Base-by-base conservation (phyloP, 2,329 filamentous ascomycete genomes). In the Paraphaeosphaeria minitans region DNA sequence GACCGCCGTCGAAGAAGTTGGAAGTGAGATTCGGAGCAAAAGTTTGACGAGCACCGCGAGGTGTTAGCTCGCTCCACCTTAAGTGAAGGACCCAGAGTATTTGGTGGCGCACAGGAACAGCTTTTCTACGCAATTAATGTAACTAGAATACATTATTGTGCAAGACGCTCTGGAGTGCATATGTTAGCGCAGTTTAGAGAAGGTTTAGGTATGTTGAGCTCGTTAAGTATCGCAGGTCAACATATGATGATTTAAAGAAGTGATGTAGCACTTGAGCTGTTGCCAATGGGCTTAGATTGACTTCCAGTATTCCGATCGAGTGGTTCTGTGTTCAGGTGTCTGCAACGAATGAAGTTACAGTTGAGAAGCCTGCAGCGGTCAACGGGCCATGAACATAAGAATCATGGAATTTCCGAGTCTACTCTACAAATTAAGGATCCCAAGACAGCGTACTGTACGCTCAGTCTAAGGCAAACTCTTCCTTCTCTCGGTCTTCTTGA, bases 401-500 rank as follows among this genome's bases (percentile, higher is more conserved):
- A n/a, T n/a, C n/a, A n/a, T n/a, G n/a, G n/a, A n/a, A n/a, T n/a
- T n/a, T n/a, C n/a, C n/a, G n/a, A n/a, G n/a, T n/a, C n/a, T n/a
- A n/a, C n/a, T n/a, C n/a, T n/a, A n/a, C n/a, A n/a, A n/a, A n/a
- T n/a, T n/a, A n/a, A n/a, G n/a, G n/a, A n/a, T n/a, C n/a, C n/a
- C n/a, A n/a, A n/a, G n/a, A n/a, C n/a, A n/a, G n/a, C n/a, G n/a
- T n/a, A n/a, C n/a, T n/a, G 3, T 27, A 6, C 24, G 6, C 24
- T 12, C 10, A 35, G 9, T 4, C 16, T 3, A 37, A 37, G 35
- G 16, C 12, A 41, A 37, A 24, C 37, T 33, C 22, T 45, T 21
- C 3, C 33, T 48, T 22, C 16, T 48, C 12, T 64, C 56, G 3
- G 60, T 72, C 65, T 61, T 68, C 61, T 71, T 68, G 58, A 76